Conservation (phyloP, 1,284 basidiomycete genomes). For the Ganoderma boninense region DNA sequence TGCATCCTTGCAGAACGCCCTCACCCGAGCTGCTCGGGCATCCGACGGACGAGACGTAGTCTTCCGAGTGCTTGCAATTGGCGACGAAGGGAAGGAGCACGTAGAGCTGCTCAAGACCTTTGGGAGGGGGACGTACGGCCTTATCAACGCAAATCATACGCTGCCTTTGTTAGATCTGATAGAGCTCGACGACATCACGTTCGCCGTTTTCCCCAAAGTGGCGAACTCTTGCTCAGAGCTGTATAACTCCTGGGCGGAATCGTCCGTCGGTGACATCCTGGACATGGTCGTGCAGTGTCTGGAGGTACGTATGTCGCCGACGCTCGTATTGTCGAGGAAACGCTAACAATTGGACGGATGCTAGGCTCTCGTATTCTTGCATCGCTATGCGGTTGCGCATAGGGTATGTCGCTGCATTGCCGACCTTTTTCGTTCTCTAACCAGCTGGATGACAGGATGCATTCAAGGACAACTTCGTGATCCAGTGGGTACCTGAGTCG, state of each 20-base stretch:
- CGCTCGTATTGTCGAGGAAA: not conserved
- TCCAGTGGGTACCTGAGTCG: slow-evolving; percentile 25
- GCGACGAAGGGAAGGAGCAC: slow-evolving; percentile 7
- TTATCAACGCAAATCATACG: slow-evolving; percentile 18
- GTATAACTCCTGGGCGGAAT: slow-evolving; percentile 35
- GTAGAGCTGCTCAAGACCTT: slow-evolving; percentile 11
- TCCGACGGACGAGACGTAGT: slow-evolving; percentile 10
- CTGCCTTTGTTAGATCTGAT: slow-evolving; percentile 37
- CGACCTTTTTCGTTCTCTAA: not conserved
- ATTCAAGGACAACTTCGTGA: slow-evolving; percentile 25
- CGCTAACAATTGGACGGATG: not conserved
- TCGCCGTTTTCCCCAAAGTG: slow-evolving; percentile 42
- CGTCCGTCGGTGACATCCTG: slow-evolving; percentile 42
- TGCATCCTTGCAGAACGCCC: slow-evolving; percentile 1
- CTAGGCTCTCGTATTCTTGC: slow-evolving; percentile 15
- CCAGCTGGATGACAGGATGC: slow-evolving; percentile 16
- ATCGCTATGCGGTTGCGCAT: slow-evolving; percentile 11
- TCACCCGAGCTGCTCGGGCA: not conserved
- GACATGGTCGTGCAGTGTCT: slow-evolving; percentile 43
- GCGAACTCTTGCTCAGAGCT: slow-evolving; percentile 22
- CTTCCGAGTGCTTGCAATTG: slow-evolving; percentile 6
- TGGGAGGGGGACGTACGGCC: not conserved
- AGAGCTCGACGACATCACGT: slow-evolving; percentile 39
- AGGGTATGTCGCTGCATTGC: slow-evolving; percentile 1
- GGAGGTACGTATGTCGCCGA: slow-evolving; percentile 27